Base-by-base conservation (phyloP, 1,284 basidiomycete species). In the Pascua sp. region DNA sequence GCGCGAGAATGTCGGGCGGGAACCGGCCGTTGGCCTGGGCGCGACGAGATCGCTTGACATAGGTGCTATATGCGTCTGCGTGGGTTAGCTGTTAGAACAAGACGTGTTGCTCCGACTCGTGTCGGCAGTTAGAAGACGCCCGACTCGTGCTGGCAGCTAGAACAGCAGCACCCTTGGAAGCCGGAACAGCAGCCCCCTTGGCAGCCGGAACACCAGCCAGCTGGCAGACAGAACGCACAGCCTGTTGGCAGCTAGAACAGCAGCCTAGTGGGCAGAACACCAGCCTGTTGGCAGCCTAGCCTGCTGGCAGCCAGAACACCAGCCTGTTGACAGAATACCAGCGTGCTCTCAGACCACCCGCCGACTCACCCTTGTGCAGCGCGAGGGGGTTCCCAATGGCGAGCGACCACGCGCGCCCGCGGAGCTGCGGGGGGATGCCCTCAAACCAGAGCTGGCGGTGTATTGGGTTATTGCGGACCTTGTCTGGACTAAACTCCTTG, bases 341-440 rank as follows among this genome's bases (percentile, higher is more conserved):
- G 9, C 42, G 42, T 9, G 10, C 32, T 45, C 10, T 47, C 17
- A 13, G 13, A 3, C 8, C 16, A 13, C 37, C 47, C 11, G n/a
- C 32, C 56, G 54, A 66, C 78, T 58, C 76, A 89, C 90, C 89
- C 85, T 88, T 92, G 68, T 86, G 88, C 58, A 98, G 76, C 24
- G 92, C 88, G 49, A 97, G 79, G 15, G 86, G 81, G 71, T 98
- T 98, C 9, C 95, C 95, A 17, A 91, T 86, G 5, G 89, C 91
- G 56, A 84, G 81, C 66, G 88, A 85, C 95, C 95, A 98, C 75
- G 97, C 85, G 5, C 83, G 79, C 1, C 90, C 89, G 44, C 95
- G 83, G 53, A 95, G 78, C 71, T 90, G 89, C 0, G 87, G 85
- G 0, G 95, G 95, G 52, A 94, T 87, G 8, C 95, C 95, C 47